A percentile compares a stretch with the other conserved stretches of the same genome.
phyloP scores from a whole-genome alignment of 257 asterid genomes.

The Scutellaria barbata region DNA sequence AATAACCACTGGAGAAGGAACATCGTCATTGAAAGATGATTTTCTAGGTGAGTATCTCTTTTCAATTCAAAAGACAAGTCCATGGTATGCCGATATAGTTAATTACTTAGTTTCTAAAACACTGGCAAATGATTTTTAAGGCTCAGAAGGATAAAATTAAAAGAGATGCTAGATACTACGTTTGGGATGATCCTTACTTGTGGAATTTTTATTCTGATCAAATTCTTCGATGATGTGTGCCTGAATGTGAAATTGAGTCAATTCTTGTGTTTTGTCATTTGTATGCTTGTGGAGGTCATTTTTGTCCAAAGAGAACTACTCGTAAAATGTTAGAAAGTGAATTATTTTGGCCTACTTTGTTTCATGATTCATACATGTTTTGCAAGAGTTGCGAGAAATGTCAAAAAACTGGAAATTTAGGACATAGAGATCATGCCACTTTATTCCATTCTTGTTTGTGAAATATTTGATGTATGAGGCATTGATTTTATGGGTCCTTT shows the following conservation, averaged over 20 bases:
- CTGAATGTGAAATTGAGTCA: neutral
- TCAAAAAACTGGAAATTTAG: neutral
- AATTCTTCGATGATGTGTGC: neutral
- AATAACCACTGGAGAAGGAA: too few relatives aligned
- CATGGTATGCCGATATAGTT: too few relatives aligned
- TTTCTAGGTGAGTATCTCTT: too few relatives aligned
- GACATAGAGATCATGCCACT: too few relatives aligned
- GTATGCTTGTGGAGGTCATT: neutral
- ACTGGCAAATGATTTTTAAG: too few relatives aligned
- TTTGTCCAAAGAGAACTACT: neutral
- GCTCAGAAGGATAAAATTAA: too few relatives aligned
- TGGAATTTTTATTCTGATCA: neutral
- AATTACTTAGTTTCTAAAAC: too few relatives aligned
- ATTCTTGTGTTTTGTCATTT: neutral
- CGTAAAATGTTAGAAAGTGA: neutral
- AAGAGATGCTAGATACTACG: too few relatives aligned
- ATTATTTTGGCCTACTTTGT: neutral
- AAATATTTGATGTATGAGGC: neutral
- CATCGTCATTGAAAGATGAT: too few relatives aligned
- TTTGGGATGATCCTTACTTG: too few relatives aligned
- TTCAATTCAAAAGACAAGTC: too few relatives aligned
- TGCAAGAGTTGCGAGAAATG: neutral
- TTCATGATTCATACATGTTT: neutral
- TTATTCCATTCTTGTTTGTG: too few relatives aligned
- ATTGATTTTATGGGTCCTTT: neutral